Conservation (phyloP, 768 basidiomycete species). For the Mrakia gelida region DNA sequence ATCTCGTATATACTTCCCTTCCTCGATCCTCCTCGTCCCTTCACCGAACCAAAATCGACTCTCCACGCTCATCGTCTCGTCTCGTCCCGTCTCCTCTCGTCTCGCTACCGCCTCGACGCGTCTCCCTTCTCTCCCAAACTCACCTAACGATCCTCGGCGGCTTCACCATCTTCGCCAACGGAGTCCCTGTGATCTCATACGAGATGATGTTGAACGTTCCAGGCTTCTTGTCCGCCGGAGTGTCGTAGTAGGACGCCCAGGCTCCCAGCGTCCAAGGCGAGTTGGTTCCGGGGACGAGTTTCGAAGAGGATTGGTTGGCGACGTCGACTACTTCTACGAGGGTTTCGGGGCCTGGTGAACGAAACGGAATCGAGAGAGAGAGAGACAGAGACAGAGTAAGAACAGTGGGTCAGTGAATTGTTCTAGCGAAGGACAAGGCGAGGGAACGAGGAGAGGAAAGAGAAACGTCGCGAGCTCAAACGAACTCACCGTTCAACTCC, state of each 20-base stretch:
- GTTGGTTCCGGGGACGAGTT: conserved; percentile 18
- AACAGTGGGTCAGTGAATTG: too few species aligned
- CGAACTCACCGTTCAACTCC: conserved; percentile 16
- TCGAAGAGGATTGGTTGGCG: conserved; percentile 18
- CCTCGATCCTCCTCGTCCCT: too few species aligned
- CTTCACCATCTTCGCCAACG: conserved; percentile 68
- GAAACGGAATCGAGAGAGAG: not conserved
- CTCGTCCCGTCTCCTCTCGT: too few species aligned
- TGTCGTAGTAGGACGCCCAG: conserved; percentile 83
- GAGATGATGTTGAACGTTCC: conserved; percentile 90
- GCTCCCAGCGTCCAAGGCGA: conserved; percentile 70
- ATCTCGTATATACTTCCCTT: too few species aligned
- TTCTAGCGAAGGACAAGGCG: not conserved
- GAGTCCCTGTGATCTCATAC: conserved; percentile 82
- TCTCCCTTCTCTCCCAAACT: not conserved
- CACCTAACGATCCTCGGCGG: conserved; percentile 63
- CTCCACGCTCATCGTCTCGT: too few species aligned
- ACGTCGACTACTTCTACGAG: conserved; percentile 30
- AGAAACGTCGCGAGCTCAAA: not conserved
- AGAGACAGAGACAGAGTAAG: too few species aligned
- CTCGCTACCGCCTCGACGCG: not conserved
- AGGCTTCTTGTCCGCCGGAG: conserved; percentile 52
- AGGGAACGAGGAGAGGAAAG: not conserved
- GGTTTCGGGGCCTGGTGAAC: conserved; percentile 11
- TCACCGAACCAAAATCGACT: too few species aligned